These are phyloP conservation scores for Naganishia onofrii DNA, from an alignment of 768 basidiomycete genomes.

Conservation along the genomic window DNA sequence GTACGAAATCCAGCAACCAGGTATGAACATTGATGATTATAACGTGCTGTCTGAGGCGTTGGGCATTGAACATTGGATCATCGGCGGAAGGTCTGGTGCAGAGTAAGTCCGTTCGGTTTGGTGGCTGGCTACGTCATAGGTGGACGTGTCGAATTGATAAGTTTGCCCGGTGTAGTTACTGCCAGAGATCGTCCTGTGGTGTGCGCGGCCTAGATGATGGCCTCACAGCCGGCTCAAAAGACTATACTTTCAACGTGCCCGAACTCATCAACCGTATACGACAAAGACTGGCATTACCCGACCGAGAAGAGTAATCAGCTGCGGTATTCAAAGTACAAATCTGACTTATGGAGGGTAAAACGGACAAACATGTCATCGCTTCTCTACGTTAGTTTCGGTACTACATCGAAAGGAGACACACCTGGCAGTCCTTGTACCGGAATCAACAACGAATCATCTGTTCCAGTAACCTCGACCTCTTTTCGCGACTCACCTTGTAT, in stretches of 20 bases:
- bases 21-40: slow-evolving; percentile 27
- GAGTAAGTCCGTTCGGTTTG: neutral
- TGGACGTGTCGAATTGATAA: neutral
- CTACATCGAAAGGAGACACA: too few species aligned
- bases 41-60: slow-evolving; percentile 21
- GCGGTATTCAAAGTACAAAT: neutral
- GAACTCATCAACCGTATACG: slow-evolving; percentile 4
- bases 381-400: too few species aligned
- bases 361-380: neutral
- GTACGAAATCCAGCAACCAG: slow-evolving; percentile 26
- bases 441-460: too few species aligned
- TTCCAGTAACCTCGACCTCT: too few species aligned
- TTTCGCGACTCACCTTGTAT: too few species aligned
- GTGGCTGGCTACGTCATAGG: too few species aligned
- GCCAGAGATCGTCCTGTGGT: neutral
- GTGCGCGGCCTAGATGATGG: neutral
- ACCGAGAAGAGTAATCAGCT: neutral
- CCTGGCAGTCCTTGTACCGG: too few species aligned
- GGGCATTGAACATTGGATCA: slow-evolving; percentile 30
- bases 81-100: neutral
- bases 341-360: neutral
- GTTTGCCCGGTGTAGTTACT: neutral
- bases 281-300: neutral
- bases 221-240: neutral
- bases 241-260: neutral